Evolutionary conservation across 805 yeast genomes (phyloP), one percentile per base, ranked within the genome.

Genomic region (Starmerella bacillaris): DNA sequence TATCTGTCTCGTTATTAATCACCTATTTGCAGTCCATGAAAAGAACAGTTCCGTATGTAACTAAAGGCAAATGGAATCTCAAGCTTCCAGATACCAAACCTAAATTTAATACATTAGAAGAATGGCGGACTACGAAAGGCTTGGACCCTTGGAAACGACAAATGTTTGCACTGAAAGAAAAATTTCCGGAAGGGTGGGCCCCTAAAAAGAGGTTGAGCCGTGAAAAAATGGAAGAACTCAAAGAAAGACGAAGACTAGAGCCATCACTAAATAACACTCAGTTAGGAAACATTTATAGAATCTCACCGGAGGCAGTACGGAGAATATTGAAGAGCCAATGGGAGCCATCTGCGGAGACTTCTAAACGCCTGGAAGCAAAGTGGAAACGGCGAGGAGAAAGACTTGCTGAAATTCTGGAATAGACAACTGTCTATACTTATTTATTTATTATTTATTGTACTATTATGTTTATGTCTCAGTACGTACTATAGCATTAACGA

Each of bases 241-340:
- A 78, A 36, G 51, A 60, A 4, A 46, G 82, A 31, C 76, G 71
- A 45, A 55, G 54, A 11, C 37, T 47, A 36, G 54, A 61, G 41
- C 94, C 94, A 0, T 62, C 67, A n/a, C 43, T 78, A 35, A 68
- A 66, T 3, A 64, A 74, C 2, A 57, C 59, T 3, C 74, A 70
- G 29, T 51, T 84, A 4, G 75, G 82, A 0, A 59, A 65, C 21
- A 66, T 65, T 49, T 83, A 76, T 55, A 60, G 66, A 33, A 64
- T 80, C 4, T 76, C 89, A 1, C 86, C 92, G 1, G 92, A 83
- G 45, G 78, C 84, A 0, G 67, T 83, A 2, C 61, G 93, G 39
- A 66, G 93, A 42, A 80, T 84, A 15, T 51, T 84, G 43, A 73
- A 70, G 50, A 73, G 86, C 4, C 70, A 65, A 26, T 84, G 93